Evolutionary conservation across 139 green algal species (phyloP), one percentile per base, ranked within the genome.

Genomic region (Volvox africanus): DNA sequence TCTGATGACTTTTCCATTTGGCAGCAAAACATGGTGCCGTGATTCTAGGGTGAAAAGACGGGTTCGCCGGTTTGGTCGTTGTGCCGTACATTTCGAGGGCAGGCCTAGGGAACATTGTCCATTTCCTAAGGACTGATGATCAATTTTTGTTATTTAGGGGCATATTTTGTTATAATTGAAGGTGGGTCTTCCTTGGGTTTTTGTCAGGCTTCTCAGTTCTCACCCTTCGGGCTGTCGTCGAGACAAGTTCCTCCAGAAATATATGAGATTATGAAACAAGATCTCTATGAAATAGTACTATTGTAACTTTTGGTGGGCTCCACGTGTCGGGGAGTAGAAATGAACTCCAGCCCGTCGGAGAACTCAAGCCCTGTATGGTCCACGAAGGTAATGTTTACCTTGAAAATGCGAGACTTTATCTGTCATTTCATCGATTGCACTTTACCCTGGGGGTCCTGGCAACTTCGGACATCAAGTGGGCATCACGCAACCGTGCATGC

Each of bases 291-390:
- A 28, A 26, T 73, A 73, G 11, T 73, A 73, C 65, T 73, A 9
- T 73, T 73, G 65, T 28, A 73, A 73, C 11, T 28, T 73, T 73
- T 28, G 65, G 65, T 73, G 65, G 65, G 44, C 44, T 73, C 21
- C 65, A 30, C 21, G 65, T 73, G 21, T 73, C 65, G 9, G 65
- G 65, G 24, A 73, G 65, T 73, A 79, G 28, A 81, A 81, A 81
- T 81, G 75, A 81, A 55, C 75, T 24, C 32, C 1, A 81, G 30
- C 33, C 75, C n/a, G 33, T 30, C 75, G 13, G 75, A 81, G 75
- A 81, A 35, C 75, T 55, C 44, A 55, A 81, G 32, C 30, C 75
- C 75, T 50, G 75, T 55, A 55, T 81, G 75, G 75, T 81, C 75
- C 24, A 24, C 75, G 16, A 81, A 81, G 75, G 71, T 79, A 79